These are phyloP conservation scores for Pythium apleroticum DNA, from an alignment of 352 stramenopile species.

Conservation along the genomic window DNA sequence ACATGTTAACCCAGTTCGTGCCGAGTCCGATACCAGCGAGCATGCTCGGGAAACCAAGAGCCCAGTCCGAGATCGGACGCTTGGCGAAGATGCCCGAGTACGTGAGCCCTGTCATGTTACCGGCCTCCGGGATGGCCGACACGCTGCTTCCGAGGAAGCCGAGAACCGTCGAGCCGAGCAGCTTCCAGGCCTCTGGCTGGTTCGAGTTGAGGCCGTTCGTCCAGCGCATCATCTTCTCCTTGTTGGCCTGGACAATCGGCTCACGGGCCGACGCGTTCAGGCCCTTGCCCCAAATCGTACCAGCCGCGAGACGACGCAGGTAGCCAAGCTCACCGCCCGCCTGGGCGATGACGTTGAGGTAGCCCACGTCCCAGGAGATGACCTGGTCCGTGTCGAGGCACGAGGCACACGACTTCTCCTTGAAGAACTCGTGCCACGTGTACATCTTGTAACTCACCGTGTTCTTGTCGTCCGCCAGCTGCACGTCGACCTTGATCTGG, in stretches of 20 bases:
- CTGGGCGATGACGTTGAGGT: constrained; percentile 64
- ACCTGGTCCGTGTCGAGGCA: constrained; percentile 60
- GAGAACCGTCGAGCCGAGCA: constrained; percentile 33
- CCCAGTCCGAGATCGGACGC: constrained; percentile 59
- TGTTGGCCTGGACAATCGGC: constrained; percentile 29
- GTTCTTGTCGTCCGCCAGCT: constrained; percentile 47
- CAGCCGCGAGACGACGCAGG: constrained; percentile 37
- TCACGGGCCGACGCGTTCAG: constrained; percentile 16
- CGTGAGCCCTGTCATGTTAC: constrained; percentile 53
- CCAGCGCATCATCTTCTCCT: constrained; percentile 65
- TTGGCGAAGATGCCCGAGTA: constrained; percentile 73
- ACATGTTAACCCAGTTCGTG: constrained; percentile 48
- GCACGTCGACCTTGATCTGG: constrained; percentile 60
- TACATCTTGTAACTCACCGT: constrained; percentile 74
- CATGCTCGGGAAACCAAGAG: constrained; percentile 68
- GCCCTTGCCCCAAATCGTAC: constrained; percentile 39
- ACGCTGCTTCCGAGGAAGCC: constrained; percentile 43
- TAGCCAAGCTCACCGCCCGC: constrained; percentile 66
- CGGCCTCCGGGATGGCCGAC: constrained; percentile 34
- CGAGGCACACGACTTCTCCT: constrained; percentile 41
- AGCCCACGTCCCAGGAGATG: constrained; percentile 55
- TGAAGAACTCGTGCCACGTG: constrained; percentile 65
- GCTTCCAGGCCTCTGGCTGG: constrained; percentile 58
- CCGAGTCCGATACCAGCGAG: constrained; percentile 57
- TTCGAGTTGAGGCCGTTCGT: constrained; percentile 79